Conservation (phyloP, 1,284 basidiomycete genomes). For the Ceratobasidium sp. region DNA sequence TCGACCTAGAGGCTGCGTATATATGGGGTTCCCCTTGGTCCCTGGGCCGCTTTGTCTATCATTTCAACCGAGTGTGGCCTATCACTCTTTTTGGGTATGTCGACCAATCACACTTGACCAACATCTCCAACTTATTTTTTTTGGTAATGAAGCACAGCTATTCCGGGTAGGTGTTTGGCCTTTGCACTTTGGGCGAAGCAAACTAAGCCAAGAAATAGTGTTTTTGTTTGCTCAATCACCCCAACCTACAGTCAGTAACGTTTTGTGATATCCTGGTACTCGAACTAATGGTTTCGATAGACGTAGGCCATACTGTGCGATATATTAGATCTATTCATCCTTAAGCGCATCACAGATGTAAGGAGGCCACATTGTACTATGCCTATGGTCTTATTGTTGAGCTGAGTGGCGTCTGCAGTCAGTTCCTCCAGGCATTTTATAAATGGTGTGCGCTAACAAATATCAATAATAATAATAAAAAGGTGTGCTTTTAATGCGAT, state of each 20-base stretch:
- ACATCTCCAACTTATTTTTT: not conserved
- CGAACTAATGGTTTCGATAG: not conserved
- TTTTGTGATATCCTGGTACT: not conserved
- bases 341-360: not conserved
- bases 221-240: constrained; percentile 2
- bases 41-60: constrained; percentile 3
- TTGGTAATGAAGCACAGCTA: not conserved
- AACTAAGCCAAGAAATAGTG: not conserved
- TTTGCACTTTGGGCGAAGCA: no score
- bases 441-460: not conserved
- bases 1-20: constrained; percentile 10
- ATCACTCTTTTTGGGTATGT: constrained; percentile 23
- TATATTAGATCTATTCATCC: not conserved
- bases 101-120: not conserved
- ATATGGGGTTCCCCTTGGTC: constrained; percentile 22
- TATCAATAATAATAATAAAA: no score
- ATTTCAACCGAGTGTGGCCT: constrained; percentile 37
- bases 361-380: not conserved
- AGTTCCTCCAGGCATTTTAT: not conserved
- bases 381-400: not conserved
- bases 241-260: not conserved
- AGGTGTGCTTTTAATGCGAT: constrained; percentile 8
- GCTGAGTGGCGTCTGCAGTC: constrained; percentile 5
- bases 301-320: not conserved
- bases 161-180: not conserved